Conservation (phyloP, 2,329 filamentous ascomycete species). For the Pochonia chlamydosporia region DNA sequence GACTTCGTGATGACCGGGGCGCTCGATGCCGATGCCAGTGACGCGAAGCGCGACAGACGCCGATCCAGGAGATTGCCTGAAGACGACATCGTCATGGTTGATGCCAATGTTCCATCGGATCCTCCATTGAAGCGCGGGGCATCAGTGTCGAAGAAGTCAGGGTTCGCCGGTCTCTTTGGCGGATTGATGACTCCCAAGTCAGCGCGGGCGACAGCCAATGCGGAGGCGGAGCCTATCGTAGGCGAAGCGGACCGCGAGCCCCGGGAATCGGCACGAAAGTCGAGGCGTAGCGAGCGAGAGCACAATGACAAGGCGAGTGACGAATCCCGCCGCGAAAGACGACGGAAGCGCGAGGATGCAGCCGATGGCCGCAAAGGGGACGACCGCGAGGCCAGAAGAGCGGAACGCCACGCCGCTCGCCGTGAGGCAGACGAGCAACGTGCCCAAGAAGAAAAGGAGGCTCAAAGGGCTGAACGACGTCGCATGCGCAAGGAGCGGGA, state of each 20-base stretch:
- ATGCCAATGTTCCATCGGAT: slow-evolving; percentile 25
- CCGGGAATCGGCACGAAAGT: slow-evolving; percentile 56
- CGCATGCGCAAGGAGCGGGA: slow-evolving; percentile 44
- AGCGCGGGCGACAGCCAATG: slow-evolving; percentile 40
- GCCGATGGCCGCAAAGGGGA: slow-evolving; percentile 45
- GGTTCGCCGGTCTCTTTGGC: slow-evolving; percentile 56
- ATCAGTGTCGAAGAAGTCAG: slow-evolving; percentile 44
- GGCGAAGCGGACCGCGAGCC: slow-evolving; percentile 56
- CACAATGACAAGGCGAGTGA: slow-evolving; percentile 35
- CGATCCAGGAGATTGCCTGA: slow-evolving; percentile 28
- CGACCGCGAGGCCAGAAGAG: slow-evolving; percentile 53
- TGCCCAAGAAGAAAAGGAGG: slow-evolving; percentile 42
- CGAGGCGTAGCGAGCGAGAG: slow-evolving; percentile 47
- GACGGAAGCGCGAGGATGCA: slow-evolving; percentile 51
- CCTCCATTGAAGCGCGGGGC: slow-evolving; percentile 26
- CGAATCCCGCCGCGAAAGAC: slow-evolving; percentile 51
- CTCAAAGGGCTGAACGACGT: slow-evolving; percentile 44
- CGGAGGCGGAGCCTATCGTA: slow-evolving; percentile 40
- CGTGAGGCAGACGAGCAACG: slow-evolving; percentile 45
- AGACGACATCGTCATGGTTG: slow-evolving; percentile 34
- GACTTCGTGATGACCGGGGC: slow-evolving; percentile 44
- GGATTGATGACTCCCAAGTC: slow-evolving; percentile 45
- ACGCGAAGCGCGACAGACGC: slow-evolving; percentile 26
- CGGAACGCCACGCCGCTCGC: slow-evolving; percentile 45
- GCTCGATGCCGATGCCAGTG: slow-evolving; percentile 29